A percentile compares a stretch with the other conserved stretches of the same genome.
Conservation (phyloP, 176 grass and related monocot species). For the Phyllostachys edulis region DNA sequence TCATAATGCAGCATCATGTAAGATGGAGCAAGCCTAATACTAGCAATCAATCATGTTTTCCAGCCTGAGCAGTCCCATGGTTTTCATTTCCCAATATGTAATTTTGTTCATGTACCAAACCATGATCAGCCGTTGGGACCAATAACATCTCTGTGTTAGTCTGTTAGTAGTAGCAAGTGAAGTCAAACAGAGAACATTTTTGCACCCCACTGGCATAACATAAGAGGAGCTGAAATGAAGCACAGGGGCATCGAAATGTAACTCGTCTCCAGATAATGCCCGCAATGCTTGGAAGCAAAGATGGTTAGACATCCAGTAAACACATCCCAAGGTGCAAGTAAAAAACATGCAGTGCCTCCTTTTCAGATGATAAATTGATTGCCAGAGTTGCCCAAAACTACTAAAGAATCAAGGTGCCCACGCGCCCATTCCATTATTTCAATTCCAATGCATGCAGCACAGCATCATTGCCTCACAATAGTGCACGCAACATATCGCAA, state of each 20-base stretch:
- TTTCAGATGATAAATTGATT: too few species aligned
- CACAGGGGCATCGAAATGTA: neutral
- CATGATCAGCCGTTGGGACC: neutral
- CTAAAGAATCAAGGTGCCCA: neutral
- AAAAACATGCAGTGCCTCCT: neutral
- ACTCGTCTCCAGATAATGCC: neutral
- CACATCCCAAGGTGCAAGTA: neutral
- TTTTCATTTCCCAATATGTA: neutral
- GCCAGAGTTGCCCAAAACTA: neutral
- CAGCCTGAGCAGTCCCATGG: neutral
- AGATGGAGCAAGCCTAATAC: too few species aligned
- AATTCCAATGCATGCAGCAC: neutral
- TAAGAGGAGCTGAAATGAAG: neutral
- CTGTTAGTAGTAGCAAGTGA: too few species aligned
- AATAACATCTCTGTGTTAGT: neutral
- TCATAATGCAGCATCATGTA: neutral
- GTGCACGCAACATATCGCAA: neutral
- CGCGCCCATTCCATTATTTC: neutral
- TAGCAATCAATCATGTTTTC: neutral
- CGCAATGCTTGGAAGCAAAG: neutral
- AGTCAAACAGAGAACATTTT: too few species aligned
- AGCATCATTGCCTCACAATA: neutral
- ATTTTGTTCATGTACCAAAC: neutral
- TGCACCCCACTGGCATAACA: too few species aligned
- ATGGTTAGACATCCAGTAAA: too few species aligned